Conservation (phyloP, 805 yeast genomes). For the Maudiozyma bulderi region DNA sequence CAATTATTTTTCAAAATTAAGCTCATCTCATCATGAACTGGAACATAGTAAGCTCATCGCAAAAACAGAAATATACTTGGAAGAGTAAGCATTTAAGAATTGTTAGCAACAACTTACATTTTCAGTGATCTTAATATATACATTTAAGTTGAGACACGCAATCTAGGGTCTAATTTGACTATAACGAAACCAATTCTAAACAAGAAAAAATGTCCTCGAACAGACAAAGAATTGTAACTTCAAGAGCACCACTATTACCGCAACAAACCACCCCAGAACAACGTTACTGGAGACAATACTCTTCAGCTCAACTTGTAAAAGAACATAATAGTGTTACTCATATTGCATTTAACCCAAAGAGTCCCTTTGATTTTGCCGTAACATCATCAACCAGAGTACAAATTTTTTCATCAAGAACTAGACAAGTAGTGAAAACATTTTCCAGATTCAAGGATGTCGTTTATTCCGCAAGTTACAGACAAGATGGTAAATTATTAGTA, state of each 20-base stretch:
- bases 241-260: constrained; percentile 68
- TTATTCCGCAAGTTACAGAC: constrained; percentile 81
- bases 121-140: too few relatives aligned
- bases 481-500: constrained; percentile 81
- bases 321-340: constrained; percentile 89
- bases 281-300: constrained; percentile 84
- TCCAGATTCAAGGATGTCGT: constrained; percentile 85
- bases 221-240: constrained; percentile 53
- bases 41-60: background rate
- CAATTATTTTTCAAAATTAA: background rate
- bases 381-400: constrained; percentile 88
- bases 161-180: too few relatives aligned
- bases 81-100: too few relatives aligned
- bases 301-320: constrained; percentile 79
- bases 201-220: constrained; percentile 55
- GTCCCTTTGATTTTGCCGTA: constrained; percentile 88
- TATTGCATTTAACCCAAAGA: constrained; percentile 73
- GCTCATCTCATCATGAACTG: background rate
- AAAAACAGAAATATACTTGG: background rate
- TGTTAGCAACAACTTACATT: too few relatives aligned
- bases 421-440: constrained; percentile 82
- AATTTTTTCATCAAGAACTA: constrained; percentile 84
- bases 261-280: constrained; percentile 81
- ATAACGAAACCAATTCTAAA: too few relatives aligned
- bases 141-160: too few relatives aligned